Evolutionary conservation across 2,329 filamentous ascomycete species (phyloP), one percentile per base, ranked within the genome.

Genomic region (Plenodomus biglobosus): DNA sequence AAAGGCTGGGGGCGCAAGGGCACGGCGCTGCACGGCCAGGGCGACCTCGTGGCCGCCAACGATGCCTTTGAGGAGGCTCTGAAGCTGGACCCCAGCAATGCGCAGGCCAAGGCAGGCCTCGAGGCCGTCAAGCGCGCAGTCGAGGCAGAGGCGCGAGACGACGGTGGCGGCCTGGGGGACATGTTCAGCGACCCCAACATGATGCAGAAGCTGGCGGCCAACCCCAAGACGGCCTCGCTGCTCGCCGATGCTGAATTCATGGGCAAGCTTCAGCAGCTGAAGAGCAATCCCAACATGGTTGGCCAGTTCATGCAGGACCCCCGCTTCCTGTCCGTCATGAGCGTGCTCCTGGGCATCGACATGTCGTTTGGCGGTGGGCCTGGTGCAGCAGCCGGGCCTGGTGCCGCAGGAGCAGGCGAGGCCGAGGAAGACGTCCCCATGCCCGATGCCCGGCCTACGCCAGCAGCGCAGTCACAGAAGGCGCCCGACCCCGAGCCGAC

Each of bases 1-100:
- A 97, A 97, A 77, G 94, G 94, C 59, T 96, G 90, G 87, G 87
- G 88, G 50, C 86, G 94, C 52, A 96, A 96, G 74, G 94, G 92
- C 59, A 87, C 91, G 55, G 94, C 94, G 46, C 80, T 92, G 27
- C 94, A 96, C 73, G 94, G 94, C 38, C 78, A 86, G 51, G 90
- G 92, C 42, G 90, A 99, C 70, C 80, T 97, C 83, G 78, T 94
- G 41, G 88, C 84, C 40, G 91, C 94, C 27, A 83, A 87, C 55
- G 91, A 96, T 65, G 91, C 95, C 18, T 99, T 95, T 72, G 88
- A 96, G 68, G 84, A 95, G 71, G 94, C 92, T n/a, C 79, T 96
- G 61, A 95, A 96, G 79, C 80, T 92, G 46, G 94, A 99, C 70
- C 85, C 92, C 38, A 85, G 81, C 74, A 99, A 99, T 71, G 89